Conservation (phyloP, 1,284 basidiomycete genomes). For the Trichosporon sp. region DNA sequence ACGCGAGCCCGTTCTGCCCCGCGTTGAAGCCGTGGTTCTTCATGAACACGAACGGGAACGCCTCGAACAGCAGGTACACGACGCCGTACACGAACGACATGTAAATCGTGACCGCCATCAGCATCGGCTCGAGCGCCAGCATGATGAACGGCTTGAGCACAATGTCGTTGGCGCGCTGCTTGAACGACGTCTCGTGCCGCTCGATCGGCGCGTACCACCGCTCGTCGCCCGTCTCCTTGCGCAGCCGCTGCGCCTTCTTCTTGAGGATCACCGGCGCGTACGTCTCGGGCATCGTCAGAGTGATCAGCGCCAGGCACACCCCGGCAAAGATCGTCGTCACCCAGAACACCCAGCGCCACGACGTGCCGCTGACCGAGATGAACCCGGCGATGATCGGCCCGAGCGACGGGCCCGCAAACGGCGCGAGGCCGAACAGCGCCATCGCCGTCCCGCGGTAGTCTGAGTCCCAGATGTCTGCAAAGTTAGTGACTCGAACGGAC, state of each 20-base stretch:
- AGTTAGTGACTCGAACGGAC: not conserved
- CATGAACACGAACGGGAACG: constrained; percentile 53
- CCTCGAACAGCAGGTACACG: constrained; percentile 46
- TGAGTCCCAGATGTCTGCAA: constrained; percentile 61
- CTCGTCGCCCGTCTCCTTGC: constrained; percentile 62
- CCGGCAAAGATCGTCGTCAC: constrained; percentile 61
- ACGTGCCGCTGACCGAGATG: constrained; percentile 52
- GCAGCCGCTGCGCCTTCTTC: constrained; percentile 53
- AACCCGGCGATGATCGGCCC: constrained; percentile 65
- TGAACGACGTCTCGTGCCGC: constrained; percentile 20
- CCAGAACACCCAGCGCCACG: constrained; percentile 61
- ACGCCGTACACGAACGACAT: constrained; percentile 53
- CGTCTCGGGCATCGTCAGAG: constrained; percentile 73
- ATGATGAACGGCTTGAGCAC: constrained; percentile 62
- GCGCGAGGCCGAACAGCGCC: constrained; percentile 65
- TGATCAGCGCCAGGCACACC: constrained; percentile 47
- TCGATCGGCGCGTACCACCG: constrained; percentile 55
- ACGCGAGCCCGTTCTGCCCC: constrained; percentile 52
- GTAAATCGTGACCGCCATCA: constrained; percentile 66
- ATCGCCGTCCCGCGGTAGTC: constrained; percentile 65
- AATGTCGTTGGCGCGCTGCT: constrained; percentile 51
- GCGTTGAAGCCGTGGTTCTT: constrained; percentile 52
- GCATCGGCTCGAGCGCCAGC: constrained; percentile 70
- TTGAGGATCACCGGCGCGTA: constrained; percentile 57
- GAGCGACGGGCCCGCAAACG: constrained; percentile 60